A percentile compares a stretch with the other conserved stretches of the same genome.
phyloP scores from a whole-genome alignment of 768 basidiomycete genomes.

The Asterophora lycoperdoides region DNA sequence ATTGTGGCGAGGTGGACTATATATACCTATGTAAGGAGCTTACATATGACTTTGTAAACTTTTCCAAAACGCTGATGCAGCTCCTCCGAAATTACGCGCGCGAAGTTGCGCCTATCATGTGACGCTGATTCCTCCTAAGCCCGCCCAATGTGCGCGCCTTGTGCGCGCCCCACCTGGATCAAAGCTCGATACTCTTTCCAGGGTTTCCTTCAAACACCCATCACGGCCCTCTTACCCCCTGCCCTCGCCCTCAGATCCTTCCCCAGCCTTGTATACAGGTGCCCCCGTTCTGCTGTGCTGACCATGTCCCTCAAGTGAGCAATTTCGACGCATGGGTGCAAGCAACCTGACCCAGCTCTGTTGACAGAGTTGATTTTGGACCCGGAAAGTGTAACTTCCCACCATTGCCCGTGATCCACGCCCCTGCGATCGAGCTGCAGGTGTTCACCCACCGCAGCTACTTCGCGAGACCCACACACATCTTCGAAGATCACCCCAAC shows the following conservation, averaged over 20 bases:
- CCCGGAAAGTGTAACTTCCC: conserved; percentile 45
- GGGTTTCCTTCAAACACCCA: conserved; percentile 6
- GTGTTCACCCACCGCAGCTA: conserved; percentile 77
- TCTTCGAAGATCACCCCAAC: conserved; percentile 69
- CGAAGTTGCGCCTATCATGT: conserved; percentile 16
- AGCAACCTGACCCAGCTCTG: neutral
- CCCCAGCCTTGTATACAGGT: conserved; percentile 7
- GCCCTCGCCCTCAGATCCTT: conserved; percentile 16
- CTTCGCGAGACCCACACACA: conserved; percentile 62
- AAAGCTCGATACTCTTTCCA: conserved; percentile 13
- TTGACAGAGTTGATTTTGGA: conserved; percentile 40
- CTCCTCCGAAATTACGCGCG: conserved; percentile 4
- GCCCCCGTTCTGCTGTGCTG: neutral
- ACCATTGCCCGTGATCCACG: conserved; percentile 52
- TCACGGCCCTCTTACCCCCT: conserved; percentile 8
- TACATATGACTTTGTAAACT: too few relatives aligned
- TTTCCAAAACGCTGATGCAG: too few relatives aligned
- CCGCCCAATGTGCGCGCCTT: conserved; percentile 6
- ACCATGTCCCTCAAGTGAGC: conserved; percentile 17
- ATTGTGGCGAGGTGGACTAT: too few relatives aligned
- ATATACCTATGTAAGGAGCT: too few relatives aligned
- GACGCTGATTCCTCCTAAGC: conserved; percentile 9
- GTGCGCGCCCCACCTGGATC: conserved; percentile 16
- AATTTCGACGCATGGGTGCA: too few relatives aligned
- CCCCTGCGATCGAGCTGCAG: conserved; percentile 41